Evolutionary conservation across 2,329 filamentous ascomycete genomes (phyloP).

Genomic region (Chaetoscypha palmicola): DNA sequence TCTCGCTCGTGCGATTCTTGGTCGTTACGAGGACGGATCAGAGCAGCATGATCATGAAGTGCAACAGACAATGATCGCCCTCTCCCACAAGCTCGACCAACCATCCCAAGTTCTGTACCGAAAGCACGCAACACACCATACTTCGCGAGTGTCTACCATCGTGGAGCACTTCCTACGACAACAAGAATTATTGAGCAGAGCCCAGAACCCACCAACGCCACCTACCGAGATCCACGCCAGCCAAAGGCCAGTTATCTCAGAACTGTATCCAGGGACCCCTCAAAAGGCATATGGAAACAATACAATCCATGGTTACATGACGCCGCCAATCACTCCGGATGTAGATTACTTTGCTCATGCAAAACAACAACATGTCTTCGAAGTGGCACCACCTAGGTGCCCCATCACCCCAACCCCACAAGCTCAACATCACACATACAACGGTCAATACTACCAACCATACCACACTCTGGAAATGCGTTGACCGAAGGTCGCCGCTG

Average conservation of each 20-base stretch:
- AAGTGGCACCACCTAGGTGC: constrained; percentile 37
- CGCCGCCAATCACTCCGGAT: constrained; percentile 79
- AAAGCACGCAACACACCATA: constrained; percentile 61
- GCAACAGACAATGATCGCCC: constrained; percentile 52
- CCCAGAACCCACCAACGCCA: constrained; percentile 55
- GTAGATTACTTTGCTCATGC: constrained; percentile 43
- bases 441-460: constrained; percentile 38
- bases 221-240: constrained; percentile 42
- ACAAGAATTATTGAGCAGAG: constrained; percentile 49
- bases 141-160: constrained; percentile 56
- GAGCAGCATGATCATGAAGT: constrained; percentile 64
- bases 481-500: constrained; percentile 10
- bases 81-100: constrained; percentile 52
- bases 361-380: constrained; percentile 23
- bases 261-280: constrained; percentile 67
- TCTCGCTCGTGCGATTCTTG: constrained; percentile 78
- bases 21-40: constrained; percentile 62
- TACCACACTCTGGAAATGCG: constrained; percentile 38
- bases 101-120: constrained; percentile 60
- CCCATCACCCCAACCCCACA: constrained; percentile 56
- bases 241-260: constrained; percentile 39
- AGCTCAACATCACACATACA: constrained; percentile 37
- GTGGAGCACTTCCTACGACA: constrained; percentile 61
- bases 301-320: constrained; percentile 69
- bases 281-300: constrained; percentile 64